Evolutionary conservation across 106 monocot species (phyloP).

Genomic region (Chionographis japonica): DNA sequence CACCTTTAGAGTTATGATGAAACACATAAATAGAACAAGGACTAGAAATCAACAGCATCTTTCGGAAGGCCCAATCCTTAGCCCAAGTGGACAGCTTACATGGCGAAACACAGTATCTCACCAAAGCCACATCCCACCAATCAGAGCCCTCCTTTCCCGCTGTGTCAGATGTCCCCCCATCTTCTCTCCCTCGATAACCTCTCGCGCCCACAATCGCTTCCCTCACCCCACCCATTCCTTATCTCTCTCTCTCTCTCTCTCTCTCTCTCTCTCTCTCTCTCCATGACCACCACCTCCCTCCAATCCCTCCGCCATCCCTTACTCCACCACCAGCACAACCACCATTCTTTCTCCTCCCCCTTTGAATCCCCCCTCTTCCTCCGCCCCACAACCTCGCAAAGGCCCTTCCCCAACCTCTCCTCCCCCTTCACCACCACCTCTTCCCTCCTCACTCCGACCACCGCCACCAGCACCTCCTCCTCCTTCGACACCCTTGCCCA

Average conservation of each 20-base stretch:
- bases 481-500: slow-evolving; percentile 51
- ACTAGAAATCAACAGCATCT: too few species aligned
- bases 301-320: slow-evolving; percentile 27
- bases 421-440: slow-evolving; percentile 17
- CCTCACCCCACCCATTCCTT: neutral
- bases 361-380: slow-evolving; percentile 1
- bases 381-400: neutral
- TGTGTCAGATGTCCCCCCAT: neutral
- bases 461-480: slow-evolving; percentile 27
- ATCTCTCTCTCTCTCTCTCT: neutral
- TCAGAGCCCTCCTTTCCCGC: slow-evolving; percentile 6
- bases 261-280: slow-evolving; percentile 6
- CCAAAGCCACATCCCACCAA: slow-evolving; percentile 14
- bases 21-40: too few species aligned
- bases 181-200: neutral
- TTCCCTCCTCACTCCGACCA: slow-evolving; percentile 10
- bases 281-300: slow-evolving; percentile 40
- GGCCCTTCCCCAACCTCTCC: slow-evolving; percentile 30
- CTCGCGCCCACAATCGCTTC: neutral
- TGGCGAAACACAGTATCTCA: neutral
- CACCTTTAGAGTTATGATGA: too few species aligned
- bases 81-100: too few species aligned
- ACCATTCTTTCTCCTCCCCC: neutral
- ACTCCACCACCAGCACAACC: slow-evolving; percentile 21
- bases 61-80: too few species aligned